These are phyloP conservation scores for Misopates orontium DNA, from an alignment of 257 asterid species.

Conservation along the genomic window DNA sequence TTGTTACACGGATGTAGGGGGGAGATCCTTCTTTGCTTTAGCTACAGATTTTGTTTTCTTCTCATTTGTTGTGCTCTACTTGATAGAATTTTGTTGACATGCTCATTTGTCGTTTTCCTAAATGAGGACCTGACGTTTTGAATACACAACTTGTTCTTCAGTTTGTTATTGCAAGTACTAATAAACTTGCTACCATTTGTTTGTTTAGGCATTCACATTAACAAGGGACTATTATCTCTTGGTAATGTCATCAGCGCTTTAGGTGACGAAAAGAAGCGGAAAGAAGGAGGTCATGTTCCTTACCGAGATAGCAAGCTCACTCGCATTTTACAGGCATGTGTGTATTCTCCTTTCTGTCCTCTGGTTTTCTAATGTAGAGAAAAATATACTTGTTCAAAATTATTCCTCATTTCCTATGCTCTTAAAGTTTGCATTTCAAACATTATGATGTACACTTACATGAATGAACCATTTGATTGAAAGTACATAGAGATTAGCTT, in stretches of 20 bases:
- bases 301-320: constrained; percentile 97
- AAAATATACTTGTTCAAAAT: not conserved
- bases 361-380: not conserved
- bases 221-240: constrained; percentile 91
- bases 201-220: constrained; percentile 88
- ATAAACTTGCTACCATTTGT: constrained; percentile 17
- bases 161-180: constrained; percentile 4
- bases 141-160: not conserved
- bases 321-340: constrained; percentile 77
- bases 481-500: not conserved
- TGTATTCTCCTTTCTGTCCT: constrained; percentile 3
- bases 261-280: constrained; percentile 93
- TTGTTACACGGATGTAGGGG: not conserved
- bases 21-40: not conserved
- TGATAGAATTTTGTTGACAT: not conserved
- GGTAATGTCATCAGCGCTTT: constrained; percentile 98
- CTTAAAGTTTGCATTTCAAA: not conserved
- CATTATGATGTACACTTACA: constrained; percentile 10
- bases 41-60: constrained; percentile 1
- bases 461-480: constrained; percentile 4
- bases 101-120: not conserved
- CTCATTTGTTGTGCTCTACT: constrained; percentile 7
- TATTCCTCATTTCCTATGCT: not conserved
- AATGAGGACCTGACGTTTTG: not conserved
- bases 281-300: constrained; percentile 99